phyloP scores from a whole-genome alignment of 2,329 filamentous ascomycete genomes.

The Blastomyces parvus region DNA sequence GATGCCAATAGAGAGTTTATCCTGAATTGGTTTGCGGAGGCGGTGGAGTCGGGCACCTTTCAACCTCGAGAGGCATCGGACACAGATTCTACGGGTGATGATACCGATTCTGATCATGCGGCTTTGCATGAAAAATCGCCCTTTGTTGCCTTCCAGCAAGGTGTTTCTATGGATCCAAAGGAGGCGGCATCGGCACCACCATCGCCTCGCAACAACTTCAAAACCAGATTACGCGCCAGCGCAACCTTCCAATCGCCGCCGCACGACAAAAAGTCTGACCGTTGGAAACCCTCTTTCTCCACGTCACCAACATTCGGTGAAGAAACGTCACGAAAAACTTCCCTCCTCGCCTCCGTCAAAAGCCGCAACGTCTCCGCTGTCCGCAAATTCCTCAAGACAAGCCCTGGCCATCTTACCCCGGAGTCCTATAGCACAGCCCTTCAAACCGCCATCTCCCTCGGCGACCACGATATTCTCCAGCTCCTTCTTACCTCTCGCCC shows the following conservation, averaged over 20 bases:
- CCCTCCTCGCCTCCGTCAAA: neutral
- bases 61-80: neutral
- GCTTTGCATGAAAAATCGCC: neutral
- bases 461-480: neutral
- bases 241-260: neutral
- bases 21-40: conserved; percentile 3
- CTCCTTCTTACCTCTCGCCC: neutral
- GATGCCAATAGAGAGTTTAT: conserved; percentile 1
- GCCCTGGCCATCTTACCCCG: neutral
- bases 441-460: conserved; percentile 1
- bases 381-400: neutral
- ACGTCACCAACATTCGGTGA: neutral
- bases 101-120: neutral
- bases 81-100: neutral
- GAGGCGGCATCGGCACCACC: neutral
- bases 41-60: neutral
- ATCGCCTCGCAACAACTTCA: neutral
- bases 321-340: neutral
- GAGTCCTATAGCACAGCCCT: neutral
- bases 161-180: neutral
- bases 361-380: neutral
- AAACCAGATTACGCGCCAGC: neutral
- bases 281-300: neutral
- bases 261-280: neutral
- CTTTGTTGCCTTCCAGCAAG: neutral